Conservation (phyloP, 2,329 filamentous ascomycete genomes). For the Pseudofabraea citricarpa region DNA sequence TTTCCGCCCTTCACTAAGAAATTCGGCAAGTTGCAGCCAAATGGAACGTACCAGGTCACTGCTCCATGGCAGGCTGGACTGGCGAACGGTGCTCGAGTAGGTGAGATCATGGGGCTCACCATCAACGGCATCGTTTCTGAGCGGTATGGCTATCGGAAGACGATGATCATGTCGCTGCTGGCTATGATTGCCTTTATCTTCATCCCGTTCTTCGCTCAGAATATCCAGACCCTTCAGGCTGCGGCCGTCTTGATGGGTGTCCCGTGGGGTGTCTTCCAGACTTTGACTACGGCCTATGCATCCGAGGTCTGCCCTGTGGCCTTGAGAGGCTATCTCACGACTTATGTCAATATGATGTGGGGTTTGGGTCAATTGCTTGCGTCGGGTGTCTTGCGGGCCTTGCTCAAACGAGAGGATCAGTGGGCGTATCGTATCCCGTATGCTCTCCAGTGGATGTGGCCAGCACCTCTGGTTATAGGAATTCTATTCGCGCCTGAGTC, state of each 20-base stretch:
- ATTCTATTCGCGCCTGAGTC: conserved; percentile 30
- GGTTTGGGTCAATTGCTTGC: conserved; percentile 40
- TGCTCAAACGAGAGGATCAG: conserved; percentile 34
- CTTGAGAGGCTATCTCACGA: conserved; percentile 22
- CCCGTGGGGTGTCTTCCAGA: conserved; percentile 45
- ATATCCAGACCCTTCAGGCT: conserved; percentile 37
- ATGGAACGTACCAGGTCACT: conserved; percentile 14
- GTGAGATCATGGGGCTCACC: conserved; percentile 40
- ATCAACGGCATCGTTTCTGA: conserved; percentile 44
- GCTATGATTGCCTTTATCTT: conserved; percentile 39
- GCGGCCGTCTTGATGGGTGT: conserved; percentile 41
- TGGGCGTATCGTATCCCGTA: conserved; percentile 44
- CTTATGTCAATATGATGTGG: conserved; percentile 48
- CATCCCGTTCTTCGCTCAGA: conserved; percentile 42
- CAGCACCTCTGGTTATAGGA: conserved; percentile 36
- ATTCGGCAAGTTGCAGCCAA: conserved; percentile 19
- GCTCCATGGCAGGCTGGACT: conserved; percentile 28
- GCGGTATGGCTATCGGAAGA: conserved; percentile 35
- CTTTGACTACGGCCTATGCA: conserved; percentile 22
- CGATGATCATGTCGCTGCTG: conserved; percentile 18
- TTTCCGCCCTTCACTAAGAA: conserved; percentile 23
- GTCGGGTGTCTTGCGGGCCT: conserved; percentile 36
- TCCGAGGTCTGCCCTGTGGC: conserved; percentile 21
- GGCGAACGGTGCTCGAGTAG: conserved; percentile 23
- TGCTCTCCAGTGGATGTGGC: conserved; percentile 43